Base-by-base conservation (phyloP, 1,139 yeast species). In the Kodamaea arcana region DNA sequence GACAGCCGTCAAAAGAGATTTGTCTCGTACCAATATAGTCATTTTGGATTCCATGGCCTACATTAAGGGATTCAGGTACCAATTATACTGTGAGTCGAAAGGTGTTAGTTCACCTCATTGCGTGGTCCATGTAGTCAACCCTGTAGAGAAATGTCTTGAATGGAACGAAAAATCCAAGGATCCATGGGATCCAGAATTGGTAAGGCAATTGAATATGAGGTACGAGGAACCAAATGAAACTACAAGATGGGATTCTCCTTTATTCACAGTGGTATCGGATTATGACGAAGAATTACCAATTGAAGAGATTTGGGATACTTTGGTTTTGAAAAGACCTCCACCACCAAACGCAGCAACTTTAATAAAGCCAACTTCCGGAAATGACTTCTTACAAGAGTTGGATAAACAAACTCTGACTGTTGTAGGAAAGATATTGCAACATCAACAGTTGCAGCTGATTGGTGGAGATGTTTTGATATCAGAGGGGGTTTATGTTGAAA, bases 31-130 rank as follows among this genome's bases (percentile, higher is more conserved):
- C 20, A 81, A 76, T 21, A 72, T 92, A 30, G 97, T 92, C 2
- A 78, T 92, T 15, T 69, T 92, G 37, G 98, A 92, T 58, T 76
- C 94, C 2, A 65, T 88, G 52, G 82, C 88, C 16, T 94, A 94
- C 54, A 94, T 94, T 52, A 94, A 92, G 54, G 99, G 99, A 0
- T 88, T 88, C 54, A 69, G 98, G 41, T 92, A 94, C 58, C 99
- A 92, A 58, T 67, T 92, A 37, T 88, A 79, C 57, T 88, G 97
- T 58, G 98, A 92, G 55, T 92, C 95, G 26, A 90, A 90, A 52
- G 84, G 90, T 1, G 67, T 80, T 20, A 72, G 78, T 13, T 88
- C 97, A 1, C 83, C 94, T 2, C 84, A 86, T 45, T 84, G 95
- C 53, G 84, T 90, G 29, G 64, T 90, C 1, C 92, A 90, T 44